Conservation (phyloP, 2,329 filamentous ascomycete species). For the Dissoconium aciculare region DNA sequence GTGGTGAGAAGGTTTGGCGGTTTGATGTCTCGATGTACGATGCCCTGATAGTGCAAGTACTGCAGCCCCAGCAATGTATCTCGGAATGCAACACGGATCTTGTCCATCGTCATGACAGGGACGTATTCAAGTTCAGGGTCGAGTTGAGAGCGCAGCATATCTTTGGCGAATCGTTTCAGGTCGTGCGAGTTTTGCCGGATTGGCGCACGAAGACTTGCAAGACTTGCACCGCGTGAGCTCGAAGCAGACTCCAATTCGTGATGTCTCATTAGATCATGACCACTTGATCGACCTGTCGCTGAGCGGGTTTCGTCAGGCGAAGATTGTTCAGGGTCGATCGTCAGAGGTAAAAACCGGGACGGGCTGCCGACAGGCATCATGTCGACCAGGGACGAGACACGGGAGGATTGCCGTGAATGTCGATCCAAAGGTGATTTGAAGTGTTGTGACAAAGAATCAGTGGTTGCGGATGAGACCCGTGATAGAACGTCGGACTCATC, state of each 20-base stretch:
- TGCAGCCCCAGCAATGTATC: slow-evolving; percentile 88
- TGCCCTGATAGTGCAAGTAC: slow-evolving; percentile 53
- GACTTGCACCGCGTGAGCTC: slow-evolving; percentile 54
- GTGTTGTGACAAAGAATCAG: slow-evolving; percentile 12
- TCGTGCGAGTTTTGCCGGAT: slow-evolving; percentile 38
- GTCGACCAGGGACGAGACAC: slow-evolving; percentile 3
- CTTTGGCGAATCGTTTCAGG: slow-evolving; percentile 24
- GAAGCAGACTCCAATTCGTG: slow-evolving; percentile 36
- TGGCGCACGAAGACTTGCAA: slow-evolving; percentile 43
- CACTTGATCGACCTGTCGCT: not conserved
- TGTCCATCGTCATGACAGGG: slow-evolving; percentile 74
- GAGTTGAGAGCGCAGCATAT: slow-evolving; percentile 44
- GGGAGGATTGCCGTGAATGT: slow-evolving; percentile 1
- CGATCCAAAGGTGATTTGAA: slow-evolving; percentile 6
- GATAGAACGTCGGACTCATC: slow-evolving; percentile 24
- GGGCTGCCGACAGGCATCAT: not conserved
- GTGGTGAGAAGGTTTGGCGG: slow-evolving; percentile 79
- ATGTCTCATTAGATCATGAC: slow-evolving; percentile 45
- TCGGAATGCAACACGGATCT: slow-evolving; percentile 71
- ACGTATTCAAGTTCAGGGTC: slow-evolving; percentile 87
- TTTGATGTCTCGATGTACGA: slow-evolving; percentile 38
- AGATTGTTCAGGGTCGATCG: slow-evolving; percentile 15
- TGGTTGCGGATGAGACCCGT: slow-evolving; percentile 23
- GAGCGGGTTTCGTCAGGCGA: not conserved
- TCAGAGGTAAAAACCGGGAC: slow-evolving; percentile 13